Evolutionary conservation across 1,139 yeast genomes (phyloP).

Genomic region (Geotrichum candidum): DNA sequence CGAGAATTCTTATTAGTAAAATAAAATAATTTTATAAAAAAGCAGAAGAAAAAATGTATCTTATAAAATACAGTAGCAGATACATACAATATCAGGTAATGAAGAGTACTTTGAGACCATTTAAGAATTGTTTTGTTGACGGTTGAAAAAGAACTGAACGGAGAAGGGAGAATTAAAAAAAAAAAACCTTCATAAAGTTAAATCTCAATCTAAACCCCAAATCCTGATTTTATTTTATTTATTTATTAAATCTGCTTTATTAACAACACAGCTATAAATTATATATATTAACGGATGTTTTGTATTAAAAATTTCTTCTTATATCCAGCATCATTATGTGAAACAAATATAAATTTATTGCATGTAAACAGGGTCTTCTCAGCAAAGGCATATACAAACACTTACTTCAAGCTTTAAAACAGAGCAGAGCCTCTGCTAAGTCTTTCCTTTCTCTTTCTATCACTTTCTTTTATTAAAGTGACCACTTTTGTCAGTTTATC

Average conservation of each 20-base stretch:
- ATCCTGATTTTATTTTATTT: too few species aligned
- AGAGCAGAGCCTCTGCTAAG: not conserved
- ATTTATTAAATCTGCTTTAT: not conserved
- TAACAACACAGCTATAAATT: not conserved
- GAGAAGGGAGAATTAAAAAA: not conserved
- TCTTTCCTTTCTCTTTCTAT: not conserved
- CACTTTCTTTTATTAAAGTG: constrained; percentile 14
- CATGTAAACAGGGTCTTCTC: not conserved
- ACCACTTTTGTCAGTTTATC: constrained; percentile 19
- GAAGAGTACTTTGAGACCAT: constrained; percentile 14
- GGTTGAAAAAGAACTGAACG: not conserved
- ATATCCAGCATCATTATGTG: not conserved
- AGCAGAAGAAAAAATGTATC: too few species aligned
- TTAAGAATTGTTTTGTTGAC: not conserved
- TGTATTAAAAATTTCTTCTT: not conserved
- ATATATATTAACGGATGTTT: not conserved
- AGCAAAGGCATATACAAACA: not conserved
- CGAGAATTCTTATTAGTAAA: not conserved
- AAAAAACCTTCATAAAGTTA: not conserved
- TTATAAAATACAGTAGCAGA: not conserved
- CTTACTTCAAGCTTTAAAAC: not conserved
- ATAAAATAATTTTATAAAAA: not conserved
- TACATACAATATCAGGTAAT: constrained; percentile 16
- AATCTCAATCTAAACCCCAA: too few species aligned
- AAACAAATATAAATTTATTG: not conserved